A percentile compares a stretch with the other conserved stretches of the same genome.
phyloP scores from a whole-genome alignment of 306 rosid species.

The Rubus idaeus region DNA sequence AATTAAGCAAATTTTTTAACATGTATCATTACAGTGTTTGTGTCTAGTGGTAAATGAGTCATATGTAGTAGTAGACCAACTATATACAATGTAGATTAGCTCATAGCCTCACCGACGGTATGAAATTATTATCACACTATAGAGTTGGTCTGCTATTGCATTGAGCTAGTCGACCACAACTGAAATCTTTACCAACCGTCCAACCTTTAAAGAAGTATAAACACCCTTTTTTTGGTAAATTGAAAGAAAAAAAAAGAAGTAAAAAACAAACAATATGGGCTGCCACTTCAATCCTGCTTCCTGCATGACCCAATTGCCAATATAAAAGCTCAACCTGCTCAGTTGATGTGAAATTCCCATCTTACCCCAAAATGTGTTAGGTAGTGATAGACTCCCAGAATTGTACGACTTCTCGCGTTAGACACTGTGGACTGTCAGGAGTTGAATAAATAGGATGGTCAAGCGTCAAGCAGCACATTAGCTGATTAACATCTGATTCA shows the following conservation, averaged over 20 bases:
- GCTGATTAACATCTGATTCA: not conserved
- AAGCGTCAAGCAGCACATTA: not conserved
- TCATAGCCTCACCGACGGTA: too few species aligned
- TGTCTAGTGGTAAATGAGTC: too few species aligned
- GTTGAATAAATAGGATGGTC: not conserved
- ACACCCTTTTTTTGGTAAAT: not conserved
- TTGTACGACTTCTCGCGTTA: not conserved
- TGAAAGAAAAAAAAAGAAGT: not conserved
- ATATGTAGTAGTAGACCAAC: too few species aligned
- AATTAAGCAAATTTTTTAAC: too few species aligned
- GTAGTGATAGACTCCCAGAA: conserved; percentile 11
- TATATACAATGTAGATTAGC: too few species aligned
- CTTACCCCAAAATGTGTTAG: conserved; percentile 5
- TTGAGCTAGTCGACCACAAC: too few species aligned
- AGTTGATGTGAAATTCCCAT: not conserved
- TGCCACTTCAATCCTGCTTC: not conserved
- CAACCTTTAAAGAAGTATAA: not conserved
- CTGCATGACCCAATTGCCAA: not conserved
- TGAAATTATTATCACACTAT: too few species aligned
- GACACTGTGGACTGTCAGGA: not conserved
- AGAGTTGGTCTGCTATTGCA: too few species aligned
- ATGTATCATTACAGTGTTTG: too few species aligned
- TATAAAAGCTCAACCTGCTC: not conserved
- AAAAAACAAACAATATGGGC: not conserved
- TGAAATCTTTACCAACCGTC: too few species aligned